These are phyloP conservation scores for Beta lomatogona DNA, from an alignment of 179 eudicot genomes.

Conservation along the genomic window DNA sequence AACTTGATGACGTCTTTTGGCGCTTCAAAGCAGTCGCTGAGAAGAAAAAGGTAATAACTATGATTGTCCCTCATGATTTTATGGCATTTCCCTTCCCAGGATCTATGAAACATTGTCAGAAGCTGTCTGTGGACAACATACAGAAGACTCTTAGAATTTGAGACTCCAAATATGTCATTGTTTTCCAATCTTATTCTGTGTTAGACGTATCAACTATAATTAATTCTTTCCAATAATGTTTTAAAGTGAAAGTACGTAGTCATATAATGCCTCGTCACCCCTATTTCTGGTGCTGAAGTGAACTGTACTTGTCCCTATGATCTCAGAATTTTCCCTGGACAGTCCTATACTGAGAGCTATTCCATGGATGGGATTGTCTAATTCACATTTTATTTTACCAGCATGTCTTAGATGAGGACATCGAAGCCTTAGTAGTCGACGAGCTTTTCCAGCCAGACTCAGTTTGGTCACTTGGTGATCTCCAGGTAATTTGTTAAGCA, in stretches of 20 bases:
- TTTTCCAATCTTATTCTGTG: not conserved
- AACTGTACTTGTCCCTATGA: not conserved
- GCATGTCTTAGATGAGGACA: conserved; percentile 83
- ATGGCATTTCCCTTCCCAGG: not conserved
- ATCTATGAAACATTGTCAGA: not conserved
- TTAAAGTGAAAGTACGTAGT: not conserved
- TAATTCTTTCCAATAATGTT: not conserved
- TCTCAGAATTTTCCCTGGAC: conserved; percentile 12
- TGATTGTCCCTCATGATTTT: not conserved
- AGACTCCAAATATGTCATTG: not conserved
- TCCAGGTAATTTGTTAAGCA: conserved; percentile 54
- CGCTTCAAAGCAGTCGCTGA: conserved; percentile 89
- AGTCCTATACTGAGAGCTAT: not conserved
- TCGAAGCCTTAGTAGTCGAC: conserved; percentile 84
- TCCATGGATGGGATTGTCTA: not conserved
- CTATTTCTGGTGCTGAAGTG: not conserved
- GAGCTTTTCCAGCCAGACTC: conserved; percentile 89
- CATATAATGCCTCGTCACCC: not conserved
- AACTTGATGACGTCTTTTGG: conserved; percentile 83
- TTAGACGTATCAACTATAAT: not conserved
- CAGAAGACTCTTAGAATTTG: not conserved
- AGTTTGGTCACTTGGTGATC: conserved; percentile 80
- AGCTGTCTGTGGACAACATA: not conserved
- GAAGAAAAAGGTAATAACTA: conserved; percentile 73
- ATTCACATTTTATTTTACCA: conserved; percentile 23